Percentiles rank a stretch among this genome's conserved stretches.
These are phyloP conservation scores for Rhynchosporium graminicola DNA, from an alignment of 2,329 filamentous ascomycete species.

Conservation along the genomic window DNA sequence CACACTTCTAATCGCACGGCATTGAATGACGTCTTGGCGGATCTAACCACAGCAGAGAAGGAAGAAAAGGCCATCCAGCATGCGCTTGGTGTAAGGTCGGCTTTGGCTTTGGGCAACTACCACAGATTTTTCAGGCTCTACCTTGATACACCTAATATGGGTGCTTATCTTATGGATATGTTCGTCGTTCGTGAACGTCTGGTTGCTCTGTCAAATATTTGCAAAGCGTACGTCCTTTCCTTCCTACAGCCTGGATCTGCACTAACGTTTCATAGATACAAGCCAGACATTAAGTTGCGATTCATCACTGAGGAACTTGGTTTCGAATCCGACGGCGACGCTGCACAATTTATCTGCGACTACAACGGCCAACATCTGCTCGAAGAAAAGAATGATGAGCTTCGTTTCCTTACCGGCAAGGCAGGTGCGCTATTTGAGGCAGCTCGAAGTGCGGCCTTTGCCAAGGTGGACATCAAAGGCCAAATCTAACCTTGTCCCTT, in stretches of 20 bases:
- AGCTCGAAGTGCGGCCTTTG: constrained; percentile 73
- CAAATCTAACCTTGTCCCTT: constrained; percentile 64
- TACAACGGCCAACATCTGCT: constrained; percentile 75
- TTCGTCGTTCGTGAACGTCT: constrained; percentile 94
- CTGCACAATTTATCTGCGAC: constrained; percentile 86
- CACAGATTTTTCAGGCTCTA: constrained; percentile 98
- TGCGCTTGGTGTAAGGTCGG: constrained; percentile 86
- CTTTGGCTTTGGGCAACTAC: constrained; percentile 91
- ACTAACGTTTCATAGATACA: constrained; percentile 72
- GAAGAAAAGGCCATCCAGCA: constrained; percentile 81
- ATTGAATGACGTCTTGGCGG: constrained; percentile 96
- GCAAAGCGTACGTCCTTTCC: constrained; percentile 76
- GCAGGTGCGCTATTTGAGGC: constrained; percentile 72
- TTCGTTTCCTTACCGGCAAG: constrained; percentile 74
- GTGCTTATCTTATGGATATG: constrained; percentile 98
- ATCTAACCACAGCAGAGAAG: constrained; percentile 98
- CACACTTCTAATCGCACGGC: constrained; percentile 97
- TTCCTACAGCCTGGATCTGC: constrained; percentile 11
- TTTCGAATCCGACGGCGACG: constrained; percentile 90
- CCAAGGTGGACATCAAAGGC: constrained; percentile 93
- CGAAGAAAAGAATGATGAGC: constrained; percentile 72
- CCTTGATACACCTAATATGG: constrained; percentile 92
- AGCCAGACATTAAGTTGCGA: constrained; percentile 82
- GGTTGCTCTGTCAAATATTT: constrained; percentile 85
- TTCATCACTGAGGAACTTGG: constrained; percentile 95